A percentile compares a stretch with the other conserved stretches of the same genome.
phyloP scores from a whole-genome alignment of 2,329 filamentous ascomycete species.

The Microcyclospora tardicrescens region DNA sequence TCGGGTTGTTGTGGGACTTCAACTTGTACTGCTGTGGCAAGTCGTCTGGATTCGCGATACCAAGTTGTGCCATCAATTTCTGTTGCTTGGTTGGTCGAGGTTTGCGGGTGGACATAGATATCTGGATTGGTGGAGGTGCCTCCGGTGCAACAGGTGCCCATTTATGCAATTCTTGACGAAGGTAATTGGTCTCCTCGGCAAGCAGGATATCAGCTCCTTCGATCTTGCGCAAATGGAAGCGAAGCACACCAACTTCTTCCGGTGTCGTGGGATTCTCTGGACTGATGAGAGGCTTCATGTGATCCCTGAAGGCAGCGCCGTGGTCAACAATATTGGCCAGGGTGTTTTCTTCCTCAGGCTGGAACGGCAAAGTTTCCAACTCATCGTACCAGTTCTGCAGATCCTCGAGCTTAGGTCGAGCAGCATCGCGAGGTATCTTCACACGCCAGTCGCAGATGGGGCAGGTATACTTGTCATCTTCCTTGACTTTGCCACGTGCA shows the following conservation, averaged over 20 bases:
- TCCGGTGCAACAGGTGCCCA: conserved; percentile 83
- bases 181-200: conserved; percentile 90
- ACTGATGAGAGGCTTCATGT: conserved; percentile 69
- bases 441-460: conserved; percentile 96
- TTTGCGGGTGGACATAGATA: conserved; percentile 85
- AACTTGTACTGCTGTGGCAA: conserved; percentile 70
- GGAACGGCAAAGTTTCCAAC: conserved; percentile 63
- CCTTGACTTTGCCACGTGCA: conserved; percentile 91
- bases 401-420: conserved; percentile 88
- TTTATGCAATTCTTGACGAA: conserved; percentile 88
- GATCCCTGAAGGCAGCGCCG: conserved; percentile 71
- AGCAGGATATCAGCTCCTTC: conserved; percentile 92
- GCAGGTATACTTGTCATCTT: conserved; percentile 96
- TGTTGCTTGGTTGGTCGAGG: conserved; percentile 93
- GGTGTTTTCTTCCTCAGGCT: conserved; percentile 85
- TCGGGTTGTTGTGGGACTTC: conserved; percentile 59
- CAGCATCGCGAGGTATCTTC: conserved; percentile 91
- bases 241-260: conserved; percentile 76
- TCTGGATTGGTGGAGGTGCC: conserved; percentile 71
- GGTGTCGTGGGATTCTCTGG: conserved; percentile 60
- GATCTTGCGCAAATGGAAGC: conserved; percentile 93
- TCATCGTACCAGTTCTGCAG: conserved; percentile 74
- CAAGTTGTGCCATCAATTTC: conserved; percentile 80
- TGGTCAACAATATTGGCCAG: conserved; percentile 77
- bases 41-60: conserved; percentile 81